Evolutionary conservation across 495 filamentous ascomycete species (phyloP).

Genomic region (Penicillium cataractarum): DNA sequence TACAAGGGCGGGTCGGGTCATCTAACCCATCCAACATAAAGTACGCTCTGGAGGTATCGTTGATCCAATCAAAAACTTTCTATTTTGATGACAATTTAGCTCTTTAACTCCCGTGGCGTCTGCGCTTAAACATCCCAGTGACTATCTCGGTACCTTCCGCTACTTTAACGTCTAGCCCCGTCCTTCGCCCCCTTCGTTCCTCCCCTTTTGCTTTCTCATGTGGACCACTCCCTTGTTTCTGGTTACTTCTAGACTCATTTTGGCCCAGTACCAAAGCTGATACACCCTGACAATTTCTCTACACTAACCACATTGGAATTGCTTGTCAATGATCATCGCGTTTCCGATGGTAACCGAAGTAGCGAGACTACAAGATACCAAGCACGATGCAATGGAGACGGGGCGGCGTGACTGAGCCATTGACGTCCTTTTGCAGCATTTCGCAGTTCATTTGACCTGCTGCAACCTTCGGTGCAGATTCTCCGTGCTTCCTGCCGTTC

Average conservation of each 20-base stretch:
- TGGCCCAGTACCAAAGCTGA: no score
- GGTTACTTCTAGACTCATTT: neutral
- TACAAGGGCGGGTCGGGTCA: no score
- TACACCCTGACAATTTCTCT: no score
- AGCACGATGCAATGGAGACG: neutral
- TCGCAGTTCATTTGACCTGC: neutral
- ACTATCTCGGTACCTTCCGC: neutral
- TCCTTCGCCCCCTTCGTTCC: neutral
- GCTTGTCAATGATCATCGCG: neutral
- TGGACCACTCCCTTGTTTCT: neutral
- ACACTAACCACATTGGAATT: no score
- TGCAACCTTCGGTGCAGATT: neutral
- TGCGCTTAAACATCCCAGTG: neutral
- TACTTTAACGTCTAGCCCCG: neutral
- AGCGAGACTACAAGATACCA: neutral
- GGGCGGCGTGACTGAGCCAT: neutral
- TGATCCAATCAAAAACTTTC: neutral
- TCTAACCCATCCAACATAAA: no score
- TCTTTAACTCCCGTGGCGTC: neutral
- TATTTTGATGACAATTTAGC: neutral
- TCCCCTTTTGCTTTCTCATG: neutral
- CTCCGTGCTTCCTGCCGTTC: conserved; percentile 3
- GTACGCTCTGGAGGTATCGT: no score
- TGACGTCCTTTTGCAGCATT: neutral
- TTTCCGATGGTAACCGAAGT: neutral